Evolutionary conservation across 2,329 filamentous ascomycete species (phyloP), one percentile per base, ranked within the genome.

Genomic region (Penicillium sclerotiorum): DNA sequence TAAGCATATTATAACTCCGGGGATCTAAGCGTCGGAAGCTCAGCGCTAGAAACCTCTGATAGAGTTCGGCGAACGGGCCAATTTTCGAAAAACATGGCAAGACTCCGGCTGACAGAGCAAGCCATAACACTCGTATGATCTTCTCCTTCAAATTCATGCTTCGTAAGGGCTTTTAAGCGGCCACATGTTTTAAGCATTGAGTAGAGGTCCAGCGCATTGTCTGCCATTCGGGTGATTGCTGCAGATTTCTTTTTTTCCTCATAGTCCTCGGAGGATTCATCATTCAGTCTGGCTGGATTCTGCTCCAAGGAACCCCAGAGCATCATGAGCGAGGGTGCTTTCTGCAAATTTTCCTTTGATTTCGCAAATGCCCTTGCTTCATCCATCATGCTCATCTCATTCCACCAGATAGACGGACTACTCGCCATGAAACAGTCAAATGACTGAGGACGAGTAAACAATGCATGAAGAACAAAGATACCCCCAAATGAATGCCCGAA

Each of bases 401-500:
- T 77, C 73, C 75, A 81, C 69, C 71, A 78, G 3, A 78, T 72
- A 0, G 72, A 73, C 0, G 77, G 77, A 33, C 77, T 80, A n/a
- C 72, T 74, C 3, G 73, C 70, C 12, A 79, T 67, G 51, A 73
- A 77, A 13, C 67, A 72, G 49, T 79, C 66, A 46, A 80, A 80
- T 2, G 71, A 62, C 1, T 61, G 55, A 0, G 74, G 71, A 1
- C 69, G 64, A 0, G 68, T 73, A 45, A 76, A 74, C 8, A 80
- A 63, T 0, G 73, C 67, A 48, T 79, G 75, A 3, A 80, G 64
- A 1, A 71, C 66, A 35, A 80, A 79, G 2, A 80, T 60, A 0
- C 77, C 78, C 1, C 77, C 77, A 21, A 76, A 79, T 0, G 77
- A 80, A 50, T 81, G 78, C 0, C 77, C 78, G 41, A 71, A 79